Percentiles rank a stretch among this genome's conserved stretches.
These are phyloP conservation scores for Kuraishia ogatae DNA, from an alignment of 805 yeast genomes.

Conservation along the genomic window DNA sequence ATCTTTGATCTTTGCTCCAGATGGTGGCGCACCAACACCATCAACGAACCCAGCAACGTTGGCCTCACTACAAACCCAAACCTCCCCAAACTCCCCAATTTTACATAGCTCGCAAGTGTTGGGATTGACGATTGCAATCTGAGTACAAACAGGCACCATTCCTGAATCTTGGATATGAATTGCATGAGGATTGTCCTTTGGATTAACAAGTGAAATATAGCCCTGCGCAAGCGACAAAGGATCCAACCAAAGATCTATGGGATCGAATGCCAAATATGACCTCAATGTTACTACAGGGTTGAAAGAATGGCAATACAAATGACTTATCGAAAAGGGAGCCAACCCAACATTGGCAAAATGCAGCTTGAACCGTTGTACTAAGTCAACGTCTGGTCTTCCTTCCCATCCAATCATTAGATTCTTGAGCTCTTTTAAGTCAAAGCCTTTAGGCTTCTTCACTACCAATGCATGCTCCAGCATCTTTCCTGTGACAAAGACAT, in stretches of 20 bases:
- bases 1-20: slow-evolving; percentile 47
- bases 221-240: slow-evolving; percentile 90
- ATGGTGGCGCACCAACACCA: slow-evolving; percentile 17
- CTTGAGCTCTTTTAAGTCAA: slow-evolving; percentile 52
- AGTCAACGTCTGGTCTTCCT: slow-evolving; percentile 59
- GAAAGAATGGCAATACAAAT: slow-evolving; percentile 68
- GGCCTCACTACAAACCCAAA: slow-evolving; percentile 92
- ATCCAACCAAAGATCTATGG: slow-evolving; percentile 80
- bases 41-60: slow-evolving; percentile 55
- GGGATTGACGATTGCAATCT: slow-evolving; percentile 90
- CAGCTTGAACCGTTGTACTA: slow-evolving; percentile 48
- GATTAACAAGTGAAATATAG: slow-evolving; percentile 68
- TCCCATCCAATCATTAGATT: slow-evolving; percentile 80
- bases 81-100: slow-evolving; percentile 92
- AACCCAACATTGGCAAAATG: slow-evolving; percentile 59
- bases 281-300: slow-evolving; percentile 82
- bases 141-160: slow-evolving; percentile 91
- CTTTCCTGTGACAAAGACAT: slow-evolving; percentile 75
- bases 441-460: slow-evolving; percentile 42
- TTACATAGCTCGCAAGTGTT: slow-evolving; percentile 74
- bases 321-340: slow-evolving; percentile 60
- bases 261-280: slow-evolving; percentile 82
- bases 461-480: slow-evolving; percentile 71
- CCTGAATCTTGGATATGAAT: slow-evolving; percentile 89
- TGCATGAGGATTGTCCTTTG: slow-evolving; percentile 58